These are phyloP conservation scores for Neurospora sp. DNA, from an alignment of 495 filamentous ascomycete species.

Conservation along the genomic window DNA sequence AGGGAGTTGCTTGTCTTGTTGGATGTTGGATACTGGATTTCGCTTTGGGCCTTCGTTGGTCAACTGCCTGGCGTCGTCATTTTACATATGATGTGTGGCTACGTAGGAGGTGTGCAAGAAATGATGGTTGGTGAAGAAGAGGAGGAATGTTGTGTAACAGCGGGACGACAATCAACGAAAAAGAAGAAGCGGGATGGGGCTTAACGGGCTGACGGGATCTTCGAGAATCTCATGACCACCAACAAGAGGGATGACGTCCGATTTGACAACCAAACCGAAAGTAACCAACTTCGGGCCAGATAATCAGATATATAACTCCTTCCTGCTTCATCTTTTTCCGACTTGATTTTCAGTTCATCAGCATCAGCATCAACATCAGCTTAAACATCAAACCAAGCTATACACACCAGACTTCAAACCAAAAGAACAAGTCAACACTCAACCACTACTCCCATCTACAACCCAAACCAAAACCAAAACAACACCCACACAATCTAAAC, in stretches of 20 bases:
- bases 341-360: background rate
- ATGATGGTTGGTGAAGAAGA: background rate
- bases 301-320: background rate
- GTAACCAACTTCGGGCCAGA: background rate
- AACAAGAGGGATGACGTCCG: background rate
- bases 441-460: background rate
- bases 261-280: background rate
- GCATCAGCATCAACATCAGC: background rate
- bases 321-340: background rate
- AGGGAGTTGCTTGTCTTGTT: background rate
- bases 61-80: background rate
- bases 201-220: background rate
- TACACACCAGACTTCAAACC: background rate
- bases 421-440: background rate
- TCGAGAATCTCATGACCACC: background rate
- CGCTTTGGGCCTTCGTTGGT: background rate
- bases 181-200: background rate
- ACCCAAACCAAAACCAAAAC: background rate
- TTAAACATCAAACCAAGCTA: background rate
- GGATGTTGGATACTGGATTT: background rate
- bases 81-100: background rate
- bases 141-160: background rate
- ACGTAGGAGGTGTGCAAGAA: background rate
- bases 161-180: background rate
- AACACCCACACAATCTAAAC: background rate